Evolutionary conservation across 2,329 filamentous ascomycete species (phyloP), one percentile per base, ranked within the genome.

Genomic region (Cadophora gregata): DNA sequence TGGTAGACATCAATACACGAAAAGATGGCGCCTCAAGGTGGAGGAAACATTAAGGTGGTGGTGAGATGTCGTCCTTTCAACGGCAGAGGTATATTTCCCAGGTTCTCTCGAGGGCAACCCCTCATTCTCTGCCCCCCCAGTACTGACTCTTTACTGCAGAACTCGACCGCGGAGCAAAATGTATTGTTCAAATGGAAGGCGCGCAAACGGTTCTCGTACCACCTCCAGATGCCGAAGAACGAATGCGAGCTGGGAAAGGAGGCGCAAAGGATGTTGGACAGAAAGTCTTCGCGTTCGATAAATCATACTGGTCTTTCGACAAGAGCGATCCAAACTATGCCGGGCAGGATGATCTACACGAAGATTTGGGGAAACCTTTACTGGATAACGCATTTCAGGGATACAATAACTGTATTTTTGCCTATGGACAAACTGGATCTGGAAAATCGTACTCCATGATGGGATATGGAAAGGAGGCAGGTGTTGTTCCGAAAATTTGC

Each of bases 391-490:
- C 96, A 21, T 99, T 99, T 78, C 89, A 95, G 76, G 96, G 96
- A 53, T 99, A 98, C 83, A 98, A 99, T 84, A 99, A 98, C 80
- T 99, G 96, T 84, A 99, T 99, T 77, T 99, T 99, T 78, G 96
- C 96, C 16, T 99, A 99, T 78, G 96, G 96, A 21, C 96, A 99
- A 82, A 99, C 96, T 1, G 96, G 96, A 73, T 98, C 96, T 0
- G 96, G 96, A 80, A 99, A 99, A 82, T 97, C 93, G 19, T 99
- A 99, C 80, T 97, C 94, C 36, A 99, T 99, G 95, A 99, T 99
- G 96, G 96, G 96, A 59, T 99, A 98, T 80, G 96, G 96, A 63
- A 91, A 95, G 75, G 95, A 99, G 77, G 87, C 93, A 66, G 96
- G 96, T 79, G 96, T 99, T 70, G 98, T 98, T 69, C 96, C 96